phyloP scores from a whole-genome alignment of 352 stramenopile genomes.

The Phytophthora quininea region DNA sequence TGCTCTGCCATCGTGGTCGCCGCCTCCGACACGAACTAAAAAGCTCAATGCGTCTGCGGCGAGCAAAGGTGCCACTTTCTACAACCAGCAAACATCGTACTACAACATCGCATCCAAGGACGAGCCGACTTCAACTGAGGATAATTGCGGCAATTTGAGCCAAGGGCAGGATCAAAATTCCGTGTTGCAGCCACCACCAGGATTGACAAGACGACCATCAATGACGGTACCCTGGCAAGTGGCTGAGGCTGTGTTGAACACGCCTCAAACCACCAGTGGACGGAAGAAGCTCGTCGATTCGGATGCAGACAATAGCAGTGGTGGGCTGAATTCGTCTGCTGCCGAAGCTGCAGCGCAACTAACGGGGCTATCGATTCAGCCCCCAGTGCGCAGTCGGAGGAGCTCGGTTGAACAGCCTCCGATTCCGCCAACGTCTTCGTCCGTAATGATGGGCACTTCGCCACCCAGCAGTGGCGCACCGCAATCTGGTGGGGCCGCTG shows the following conservation, averaged over 20 bases:
- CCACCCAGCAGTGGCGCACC: slow-evolving; percentile 24
- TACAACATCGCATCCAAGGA: slow-evolving; percentile 74
- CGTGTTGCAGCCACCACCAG: slow-evolving; percentile 68
- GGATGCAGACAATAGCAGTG: slow-evolving; percentile 40
- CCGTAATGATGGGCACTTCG: slow-evolving; percentile 37
- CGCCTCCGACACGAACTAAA: slow-evolving; percentile 68
- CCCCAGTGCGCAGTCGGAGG: slow-evolving; percentile 51
- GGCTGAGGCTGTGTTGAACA: slow-evolving; percentile 82
- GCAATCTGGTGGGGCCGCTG: slow-evolving; percentile 22
- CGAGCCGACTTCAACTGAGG: slow-evolving; percentile 34
- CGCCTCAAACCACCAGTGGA: slow-evolving; percentile 67
- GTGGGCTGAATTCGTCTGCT: slow-evolving; percentile 60
- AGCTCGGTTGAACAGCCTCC: slow-evolving; percentile 30
- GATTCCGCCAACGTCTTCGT: slow-evolving; percentile 21
- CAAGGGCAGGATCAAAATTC: slow-evolving; percentile 67
- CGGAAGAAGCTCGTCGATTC: slow-evolving; percentile 73
- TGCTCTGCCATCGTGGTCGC: slow-evolving; percentile 83
- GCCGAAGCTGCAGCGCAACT: slow-evolving; percentile 73
- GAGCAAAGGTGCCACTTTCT: slow-evolving; percentile 53
- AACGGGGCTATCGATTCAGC: slow-evolving; percentile 48
- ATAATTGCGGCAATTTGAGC: slow-evolving; percentile 9
- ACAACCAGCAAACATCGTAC: slow-evolving; percentile 75
- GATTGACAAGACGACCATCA: slow-evolving; percentile 73
- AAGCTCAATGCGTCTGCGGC: slow-evolving; percentile 57
- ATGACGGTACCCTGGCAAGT: slow-evolving; percentile 90